Evolutionary conservation across 805 yeast genomes (phyloP), one percentile per base, ranked within the genome.

Genomic region (Lipomyces yamadae): DNA sequence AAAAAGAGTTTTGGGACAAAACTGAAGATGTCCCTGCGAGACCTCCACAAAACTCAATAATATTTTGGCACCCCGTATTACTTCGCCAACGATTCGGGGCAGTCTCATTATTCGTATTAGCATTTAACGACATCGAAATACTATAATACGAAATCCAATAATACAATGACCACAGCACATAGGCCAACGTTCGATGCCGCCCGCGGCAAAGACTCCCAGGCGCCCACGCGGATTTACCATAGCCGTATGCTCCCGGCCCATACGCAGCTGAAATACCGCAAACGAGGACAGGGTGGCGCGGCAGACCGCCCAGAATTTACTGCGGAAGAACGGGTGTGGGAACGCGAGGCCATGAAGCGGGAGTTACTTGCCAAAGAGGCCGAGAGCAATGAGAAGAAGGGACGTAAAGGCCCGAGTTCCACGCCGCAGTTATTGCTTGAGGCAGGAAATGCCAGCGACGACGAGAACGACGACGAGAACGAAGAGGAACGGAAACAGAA

Each of bases 151-250:
- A 13, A 35, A 24, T 24, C 24, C 1, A 10, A 35, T n/a, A n/a
- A 29, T 39, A 50, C 18, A n/a, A 87, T 88, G 91, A 86, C 91
- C 0, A 85, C 90, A 2, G 89, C 90, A 8, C 90, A 86, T 73
- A 82, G 89, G 74, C 90, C 91, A 0, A 88, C 90, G 5, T 81
- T 88, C 69, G 91, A 87, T 69, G 84, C 84, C 58, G 89, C 89
- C 24, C 81, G 85, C 72, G 87, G 88, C 62, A 85, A 84, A 60
- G 78, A 79, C 59, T 79, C 78, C 63, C 72, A 76, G 66, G 75
- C 79, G 7, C 76, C 77, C 3, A 84, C 88, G 0, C 72, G 82
- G 2, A 85, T 84, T 8, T 78, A 79, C 33, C 90, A 87, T 72
- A 80, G 86, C 10, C 78, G 88, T 58, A 77, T 82, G 56, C 77